These are phyloP conservation scores for Colletotrichum sp. DNA, from an alignment of 2,329 filamentous ascomycete species.

Conservation along the genomic window DNA sequence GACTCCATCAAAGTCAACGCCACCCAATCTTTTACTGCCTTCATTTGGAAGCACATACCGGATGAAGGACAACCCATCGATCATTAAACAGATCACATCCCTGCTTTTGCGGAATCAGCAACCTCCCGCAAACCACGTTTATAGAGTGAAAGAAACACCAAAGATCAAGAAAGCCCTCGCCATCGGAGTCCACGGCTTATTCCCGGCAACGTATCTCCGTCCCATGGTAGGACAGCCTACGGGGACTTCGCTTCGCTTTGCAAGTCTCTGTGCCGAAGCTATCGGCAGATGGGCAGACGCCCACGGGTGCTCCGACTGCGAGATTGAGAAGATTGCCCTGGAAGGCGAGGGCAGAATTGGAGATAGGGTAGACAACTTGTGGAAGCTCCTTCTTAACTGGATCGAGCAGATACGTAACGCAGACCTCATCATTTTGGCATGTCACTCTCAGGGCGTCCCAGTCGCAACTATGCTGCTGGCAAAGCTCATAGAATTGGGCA, in stretches of 20 bases:
- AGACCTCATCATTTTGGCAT: conserved; percentile 90
- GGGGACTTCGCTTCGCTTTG: conserved; percentile 92
- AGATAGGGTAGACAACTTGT: conserved; percentile 88
- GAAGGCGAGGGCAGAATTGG: conserved; percentile 93
- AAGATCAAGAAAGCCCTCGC: conserved; percentile 86
- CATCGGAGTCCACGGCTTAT: conserved; percentile 93
- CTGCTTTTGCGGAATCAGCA: conserved; percentile 62
- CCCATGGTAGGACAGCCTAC: conserved; percentile 93
- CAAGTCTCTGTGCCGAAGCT: conserved; percentile 82
- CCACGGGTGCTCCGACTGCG: conserved; percentile 74
- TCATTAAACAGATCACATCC: conserved; percentile 69
- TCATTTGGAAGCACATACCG: conserved; percentile 73
- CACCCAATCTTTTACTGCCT: conserved; percentile 71
- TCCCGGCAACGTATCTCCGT: conserved; percentile 86
- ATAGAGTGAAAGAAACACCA: conserved; percentile 69
- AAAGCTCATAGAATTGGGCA: conserved; percentile 89
- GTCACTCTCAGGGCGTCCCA: conserved; percentile 94
- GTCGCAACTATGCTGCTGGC: conserved; percentile 92
- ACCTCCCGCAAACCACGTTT: conserved; percentile 71
- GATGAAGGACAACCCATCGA: conserved; percentile 70
- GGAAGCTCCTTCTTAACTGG: conserved; percentile 95
- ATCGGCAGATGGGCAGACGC: conserved; percentile 83
- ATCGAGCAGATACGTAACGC: conserved; percentile 87
- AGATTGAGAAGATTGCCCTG: conserved; percentile 92
- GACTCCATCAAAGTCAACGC: conserved; percentile 40